Base-by-base conservation (phyloP, 306 rosid genomes). In the Vigna trinervia region DNA sequence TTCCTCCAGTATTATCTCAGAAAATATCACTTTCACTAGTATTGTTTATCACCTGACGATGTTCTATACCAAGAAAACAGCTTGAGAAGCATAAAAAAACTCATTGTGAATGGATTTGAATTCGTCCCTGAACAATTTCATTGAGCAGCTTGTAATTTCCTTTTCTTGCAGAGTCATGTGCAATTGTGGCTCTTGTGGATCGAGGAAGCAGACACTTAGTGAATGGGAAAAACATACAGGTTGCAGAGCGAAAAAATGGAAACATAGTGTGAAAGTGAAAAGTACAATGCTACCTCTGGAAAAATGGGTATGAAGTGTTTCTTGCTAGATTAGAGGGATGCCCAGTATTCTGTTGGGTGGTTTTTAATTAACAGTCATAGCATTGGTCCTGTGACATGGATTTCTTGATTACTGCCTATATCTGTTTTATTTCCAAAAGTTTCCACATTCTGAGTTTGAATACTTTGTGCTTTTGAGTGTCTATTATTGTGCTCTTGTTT, bases 201-300 rank as follows among this genome's bases (percentile, higher is more conserved):
- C 93, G 45, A 87, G 80, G 83, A 95, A 90, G 90, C 95, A 88
- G 82, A 90, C 95, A 71, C 91, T 83, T 20, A 82, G 97, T 78
- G 97, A 90, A 87, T 95, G 99, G 99, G 99, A 95, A 85, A 80
- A 78, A 36, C 99, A 95, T 83, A 88, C 99, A 0, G 99, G 99
- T 64, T 88, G 94, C 86, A 90, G 94, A 88, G 97, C 99, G 1
- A 95, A 95, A 85, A 92, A 95, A 81, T 95, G 99, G 99, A 95
- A 95, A 86, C 73, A 86, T 80, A 95, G 97, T 74, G 99, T 95
- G 83, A 95, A 88, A 91, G 97, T 92, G 78, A 92, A 92, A 86
- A 85, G 84, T 71, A 87, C 97, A 52, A 90, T 87, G 97, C 84
- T 85, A 54, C 90, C 97, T 1, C 90, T 95, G 68, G 99, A 89